Conservation (phyloP, 2,329 filamentous ascomycete genomes). For the Scedosporium dehoogii region DNA sequence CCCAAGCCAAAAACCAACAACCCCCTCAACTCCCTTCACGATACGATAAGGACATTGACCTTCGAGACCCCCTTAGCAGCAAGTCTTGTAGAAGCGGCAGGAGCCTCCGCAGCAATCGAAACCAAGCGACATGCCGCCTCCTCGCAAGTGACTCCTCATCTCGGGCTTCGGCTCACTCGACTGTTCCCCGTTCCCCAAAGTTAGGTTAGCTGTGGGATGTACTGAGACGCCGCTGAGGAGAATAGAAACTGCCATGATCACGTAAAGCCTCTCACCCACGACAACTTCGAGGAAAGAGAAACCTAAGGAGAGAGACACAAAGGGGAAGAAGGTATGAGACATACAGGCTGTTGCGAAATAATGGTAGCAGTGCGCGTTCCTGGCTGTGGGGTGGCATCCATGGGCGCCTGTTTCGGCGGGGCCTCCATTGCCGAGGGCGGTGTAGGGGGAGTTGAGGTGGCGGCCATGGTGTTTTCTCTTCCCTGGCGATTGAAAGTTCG, state of each 20-base stretch:
- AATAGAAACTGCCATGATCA: not conserved
- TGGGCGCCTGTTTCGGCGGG: slow-evolving; percentile 5
- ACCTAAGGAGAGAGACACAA: not conserved
- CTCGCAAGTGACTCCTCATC: slow-evolving; percentile 14
- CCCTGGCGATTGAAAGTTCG: not conserved
- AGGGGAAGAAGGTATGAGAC: not conserved
- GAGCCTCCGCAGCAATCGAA: slow-evolving; percentile 19
- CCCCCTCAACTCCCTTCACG: not conserved
- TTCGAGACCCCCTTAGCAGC: slow-evolving; percentile 13
- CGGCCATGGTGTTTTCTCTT: not conserved
- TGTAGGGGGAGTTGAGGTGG: not conserved
- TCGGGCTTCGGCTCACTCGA: slow-evolving; percentile 15
- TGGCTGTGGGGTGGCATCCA: not conserved
- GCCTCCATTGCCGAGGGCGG: not conserved
- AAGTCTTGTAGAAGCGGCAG: slow-evolving; percentile 20
- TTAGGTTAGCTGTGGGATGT: no score
- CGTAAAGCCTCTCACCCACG: not conserved
- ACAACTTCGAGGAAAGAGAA: not conserved
- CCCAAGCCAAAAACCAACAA: no score
- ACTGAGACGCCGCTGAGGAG: not conserved
- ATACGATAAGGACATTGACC: not conserved
- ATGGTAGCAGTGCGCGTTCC: not conserved
- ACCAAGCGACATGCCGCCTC: slow-evolving; percentile 17
- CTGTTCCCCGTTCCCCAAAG: slow-evolving; percentile 1
- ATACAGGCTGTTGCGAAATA: slow-evolving; percentile 6